Percentiles rank a stretch among this genome's conserved stretches.
phyloP scores from a whole-genome alignment of 352 stramenopile genomes.

The Aphanomyces stellatus region DNA sequence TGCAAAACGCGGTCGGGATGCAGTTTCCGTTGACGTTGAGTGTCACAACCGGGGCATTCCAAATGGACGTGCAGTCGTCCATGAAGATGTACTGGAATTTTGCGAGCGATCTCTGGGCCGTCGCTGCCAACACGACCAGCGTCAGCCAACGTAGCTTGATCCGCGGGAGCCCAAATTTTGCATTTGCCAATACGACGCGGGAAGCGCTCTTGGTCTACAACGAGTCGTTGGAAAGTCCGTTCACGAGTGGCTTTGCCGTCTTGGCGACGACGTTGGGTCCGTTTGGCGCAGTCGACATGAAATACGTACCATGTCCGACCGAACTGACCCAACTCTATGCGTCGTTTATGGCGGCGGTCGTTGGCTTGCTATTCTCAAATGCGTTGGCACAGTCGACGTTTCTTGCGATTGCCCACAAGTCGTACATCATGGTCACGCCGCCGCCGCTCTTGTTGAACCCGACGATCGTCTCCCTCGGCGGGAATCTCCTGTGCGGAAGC shows the following conservation, averaged over 20 bases:
- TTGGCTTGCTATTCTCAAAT: background rate
- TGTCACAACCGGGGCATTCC: background rate
- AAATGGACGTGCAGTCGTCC: background rate
- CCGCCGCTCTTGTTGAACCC: background rate
- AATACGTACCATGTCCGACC: background rate
- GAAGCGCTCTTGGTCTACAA: background rate
- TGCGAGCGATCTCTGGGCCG: conserved; percentile 4
- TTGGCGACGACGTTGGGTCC: background rate
- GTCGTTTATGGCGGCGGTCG: background rate
- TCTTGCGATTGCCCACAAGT: background rate
- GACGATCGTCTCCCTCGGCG: background rate
- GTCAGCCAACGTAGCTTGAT: background rate
- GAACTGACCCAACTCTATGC: background rate
- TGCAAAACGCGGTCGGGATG: background rate
- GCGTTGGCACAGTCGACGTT: background rate
- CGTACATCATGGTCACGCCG: background rate
- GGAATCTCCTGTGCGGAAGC: conserved; percentile 14
- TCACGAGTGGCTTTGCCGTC: background rate
- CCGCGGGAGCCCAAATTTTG: background rate
- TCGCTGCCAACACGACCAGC: background rate
- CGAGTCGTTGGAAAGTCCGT: background rate
- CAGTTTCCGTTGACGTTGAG: background rate
- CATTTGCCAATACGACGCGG: conserved; percentile 5
- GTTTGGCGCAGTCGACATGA: conserved; percentile 10
- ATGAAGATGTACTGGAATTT: conserved; percentile 17